phyloP scores from a whole-genome alignment of 768 basidiomycete genomes.

The Pleurotus cornucopiae region DNA sequence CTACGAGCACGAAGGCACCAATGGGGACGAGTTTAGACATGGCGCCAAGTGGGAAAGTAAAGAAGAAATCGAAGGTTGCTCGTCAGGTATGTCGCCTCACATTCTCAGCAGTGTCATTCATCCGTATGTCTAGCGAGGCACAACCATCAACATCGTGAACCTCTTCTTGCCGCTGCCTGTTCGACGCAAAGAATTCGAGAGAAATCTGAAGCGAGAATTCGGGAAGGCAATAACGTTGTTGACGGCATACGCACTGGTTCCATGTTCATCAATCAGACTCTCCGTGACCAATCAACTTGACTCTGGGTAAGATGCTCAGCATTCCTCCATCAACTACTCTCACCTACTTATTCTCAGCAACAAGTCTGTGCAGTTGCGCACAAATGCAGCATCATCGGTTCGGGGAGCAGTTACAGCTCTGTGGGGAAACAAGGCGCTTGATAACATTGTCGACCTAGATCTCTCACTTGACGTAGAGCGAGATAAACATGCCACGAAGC shows the following conservation, averaged over 20 bases:
- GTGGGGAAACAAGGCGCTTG: constrained; percentile 82
- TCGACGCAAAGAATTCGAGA: constrained; percentile 84
- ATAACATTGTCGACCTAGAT: constrained; percentile 71
- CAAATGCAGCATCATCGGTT: constrained; percentile 60
- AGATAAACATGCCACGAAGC: constrained; percentile 49
- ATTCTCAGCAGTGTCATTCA: background rate
- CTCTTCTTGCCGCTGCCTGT: constrained; percentile 86
- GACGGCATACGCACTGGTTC: constrained; percentile 86
- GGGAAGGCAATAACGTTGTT: constrained; percentile 78
- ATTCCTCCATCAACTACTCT: background rate
- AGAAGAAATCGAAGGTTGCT: constrained; percentile 59
- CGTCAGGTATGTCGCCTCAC: constrained; percentile 52
- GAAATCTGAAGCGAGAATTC: constrained; percentile 87
- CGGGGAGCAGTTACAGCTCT: constrained; percentile 65
- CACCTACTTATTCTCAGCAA: constrained; percentile 32
- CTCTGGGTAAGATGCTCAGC: constrained; percentile 52
- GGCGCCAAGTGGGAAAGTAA: constrained; percentile 59
- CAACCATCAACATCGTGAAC: constrained; percentile 67
- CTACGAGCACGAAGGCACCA: constrained; percentile 75
- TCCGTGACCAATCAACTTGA: constrained; percentile 65
- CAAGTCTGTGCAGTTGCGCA: constrained; percentile 68
- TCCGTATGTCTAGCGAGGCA: constrained; percentile 64
- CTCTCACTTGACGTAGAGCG: constrained; percentile 64
- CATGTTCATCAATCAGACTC: constrained; percentile 74
- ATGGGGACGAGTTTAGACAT: constrained; percentile 79